Percentiles rank a stretch among this genome's conserved stretches.
These are phyloP conservation scores for Exophiala alcalophila DNA, from an alignment of 2,329 filamentous ascomycete species.

Conservation along the genomic window DNA sequence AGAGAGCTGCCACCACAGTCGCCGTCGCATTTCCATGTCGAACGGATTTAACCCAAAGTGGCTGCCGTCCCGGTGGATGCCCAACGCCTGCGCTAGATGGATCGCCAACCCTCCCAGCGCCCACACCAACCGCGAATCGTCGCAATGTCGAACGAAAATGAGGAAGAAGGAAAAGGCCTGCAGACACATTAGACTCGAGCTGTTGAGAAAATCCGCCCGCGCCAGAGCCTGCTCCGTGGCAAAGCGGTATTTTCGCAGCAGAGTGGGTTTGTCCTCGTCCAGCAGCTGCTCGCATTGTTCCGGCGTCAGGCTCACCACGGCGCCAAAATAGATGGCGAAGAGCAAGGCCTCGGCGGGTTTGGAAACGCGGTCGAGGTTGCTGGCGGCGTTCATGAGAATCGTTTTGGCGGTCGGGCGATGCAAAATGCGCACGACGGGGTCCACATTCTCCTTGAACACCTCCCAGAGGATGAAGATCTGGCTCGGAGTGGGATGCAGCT, in stretches of 20 bases:
- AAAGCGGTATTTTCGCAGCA: conserved; percentile 59
- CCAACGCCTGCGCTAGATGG: conserved; percentile 39
- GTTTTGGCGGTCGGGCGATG: conserved; percentile 56
- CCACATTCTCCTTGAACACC: conserved; percentile 60
- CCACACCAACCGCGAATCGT: conserved; percentile 45
- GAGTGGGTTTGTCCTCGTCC: conserved; percentile 50
- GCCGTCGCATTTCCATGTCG: conserved; percentile 40
- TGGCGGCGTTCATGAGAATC: conserved; percentile 50
- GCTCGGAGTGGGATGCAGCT: conserved; percentile 54
- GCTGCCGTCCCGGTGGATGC: conserved; percentile 48
- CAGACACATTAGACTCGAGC: conserved; percentile 59
- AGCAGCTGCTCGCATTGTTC: conserved; percentile 50
- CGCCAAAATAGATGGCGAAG: conserved; percentile 60
- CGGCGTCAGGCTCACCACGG: conserved; percentile 50
- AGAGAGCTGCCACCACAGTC: conserved; percentile 40
- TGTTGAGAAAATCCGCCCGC: conserved; percentile 60
- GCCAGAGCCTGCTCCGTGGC: conserved; percentile 63
- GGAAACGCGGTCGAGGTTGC: conserved; percentile 49
- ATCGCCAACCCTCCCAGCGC: conserved; percentile 43
- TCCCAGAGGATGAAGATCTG: conserved; percentile 55
- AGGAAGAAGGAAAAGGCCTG: conserved; percentile 63
- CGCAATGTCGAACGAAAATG: conserved; percentile 50
- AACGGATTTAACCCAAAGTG: conserved; percentile 55
- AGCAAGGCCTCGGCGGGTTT: conserved; percentile 55
- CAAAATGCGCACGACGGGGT: conserved; percentile 59